These are phyloP conservation scores for Mucor circinelloides DNA, from an alignment of 371 early-diverging fungal genomes.

Conservation along the genomic window DNA sequence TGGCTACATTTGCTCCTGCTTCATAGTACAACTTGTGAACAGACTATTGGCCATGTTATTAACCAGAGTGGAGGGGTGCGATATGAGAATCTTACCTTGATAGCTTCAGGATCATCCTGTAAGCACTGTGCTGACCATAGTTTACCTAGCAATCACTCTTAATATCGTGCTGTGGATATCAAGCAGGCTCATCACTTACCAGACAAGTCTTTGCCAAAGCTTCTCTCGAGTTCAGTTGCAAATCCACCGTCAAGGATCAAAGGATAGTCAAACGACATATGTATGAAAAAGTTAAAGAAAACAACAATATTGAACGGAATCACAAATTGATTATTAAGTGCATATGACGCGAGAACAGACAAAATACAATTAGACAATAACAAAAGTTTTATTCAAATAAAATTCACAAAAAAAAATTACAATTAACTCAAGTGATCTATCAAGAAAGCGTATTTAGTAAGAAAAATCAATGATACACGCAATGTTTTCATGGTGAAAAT, in stretches of 20 bases:
- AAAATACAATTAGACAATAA: neutral
- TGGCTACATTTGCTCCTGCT: constrained; percentile 53
- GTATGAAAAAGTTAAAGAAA: neutral
- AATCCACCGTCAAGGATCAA: constrained; percentile 57
- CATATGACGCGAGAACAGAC: neutral
- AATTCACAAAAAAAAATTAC: neutral
- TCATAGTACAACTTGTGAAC: constrained; percentile 49
- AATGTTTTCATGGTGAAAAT: neutral
- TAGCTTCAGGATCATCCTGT: constrained; percentile 46
- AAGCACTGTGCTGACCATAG: constrained; percentile 56
- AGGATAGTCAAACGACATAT: constrained; percentile 34
- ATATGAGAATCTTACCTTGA: constrained; percentile 30
- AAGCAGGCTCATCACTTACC: constrained; percentile 16
- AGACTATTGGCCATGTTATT: constrained; percentile 12
- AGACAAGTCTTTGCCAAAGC: constrained; percentile 38
- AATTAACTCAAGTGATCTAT: neutral
- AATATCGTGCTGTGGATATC: too few species aligned
- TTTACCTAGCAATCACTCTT: constrained; percentile 16
- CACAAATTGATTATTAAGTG: neutral
- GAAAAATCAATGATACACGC: neutral
- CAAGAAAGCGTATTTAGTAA: neutral
- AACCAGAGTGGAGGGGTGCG: neutral
- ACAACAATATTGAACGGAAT: neutral
- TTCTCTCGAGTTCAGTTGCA: constrained; percentile 50
- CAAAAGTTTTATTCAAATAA: neutral